Base-by-base conservation (phyloP, 345 rosid species). In the Eucalyptus sideroxylon region DNA sequence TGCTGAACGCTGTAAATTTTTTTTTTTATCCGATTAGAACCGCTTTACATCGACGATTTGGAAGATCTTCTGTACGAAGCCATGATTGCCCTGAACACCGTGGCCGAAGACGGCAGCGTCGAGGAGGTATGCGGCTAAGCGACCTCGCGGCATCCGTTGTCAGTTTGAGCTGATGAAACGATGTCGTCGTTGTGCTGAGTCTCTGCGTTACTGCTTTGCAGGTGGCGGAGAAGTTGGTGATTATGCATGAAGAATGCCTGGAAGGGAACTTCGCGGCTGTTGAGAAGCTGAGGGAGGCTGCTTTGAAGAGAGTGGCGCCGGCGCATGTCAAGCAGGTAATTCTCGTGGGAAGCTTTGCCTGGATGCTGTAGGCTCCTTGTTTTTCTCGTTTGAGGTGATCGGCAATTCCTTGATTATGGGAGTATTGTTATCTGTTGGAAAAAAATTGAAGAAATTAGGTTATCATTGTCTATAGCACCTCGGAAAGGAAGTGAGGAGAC, bases 141-240 rank as follows among this genome's bases (percentile, higher is more conserved):
- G 50, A 56, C 53, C 42, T 34, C 56, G 37, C 47, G 15, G 23
- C 47, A 13, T 86, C 37, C 53, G 53, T 27, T 72, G 30, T 51
- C 40, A 6, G 80, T 45, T 51, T 17, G 1, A 24, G 55, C 72
- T 53, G 65, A 45, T 47, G 50, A 34, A 42, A 30, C 55, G 59
- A 27, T 1, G 9, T 42, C 14, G 6, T 42, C 50, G 14, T 89
- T 62, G 17, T 72, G 21, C 80, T 89, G 62, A 45, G 90, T 89
- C 62, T 42, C 72, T 42, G 86, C 42, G 86, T 88, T 86, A 89
- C 40, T 82, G 62, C 51, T 89, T 59, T 90, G 40, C 90, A 96
- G 99, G 98, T 98, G 15, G 95, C 98, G 23, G 98, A 98, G 86
- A 95, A 92, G 77, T 89, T 98, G 83, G 92, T 98, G 93, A 92